A percentile compares a stretch with the other conserved stretches of the same genome.
These are phyloP conservation scores for Sporothrix sp. DNA, from an alignment of 2,329 filamentous ascomycete genomes.

Conservation along the genomic window DNA sequence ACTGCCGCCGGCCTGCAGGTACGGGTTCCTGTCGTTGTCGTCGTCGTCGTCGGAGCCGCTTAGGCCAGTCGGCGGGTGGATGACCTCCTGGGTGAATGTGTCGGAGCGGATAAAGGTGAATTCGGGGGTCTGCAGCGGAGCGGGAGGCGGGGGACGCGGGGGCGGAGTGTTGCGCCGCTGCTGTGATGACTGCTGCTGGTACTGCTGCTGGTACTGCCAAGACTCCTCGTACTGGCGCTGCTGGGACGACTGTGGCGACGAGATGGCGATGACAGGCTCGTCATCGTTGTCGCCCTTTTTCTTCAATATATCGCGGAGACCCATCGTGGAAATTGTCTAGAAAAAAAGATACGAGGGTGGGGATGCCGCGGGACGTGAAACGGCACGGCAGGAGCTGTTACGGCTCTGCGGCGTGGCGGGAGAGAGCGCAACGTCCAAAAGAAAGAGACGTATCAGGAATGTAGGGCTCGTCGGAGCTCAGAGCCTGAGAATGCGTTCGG, in stretches of 20 bases:
- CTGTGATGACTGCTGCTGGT: background rate
- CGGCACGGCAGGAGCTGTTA: constrained; percentile 3
- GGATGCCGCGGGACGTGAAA: background rate
- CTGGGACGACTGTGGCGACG: background rate
- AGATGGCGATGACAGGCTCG: background rate
- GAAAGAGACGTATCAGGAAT: too few species aligned
- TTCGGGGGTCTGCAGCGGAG: constrained; percentile 41
- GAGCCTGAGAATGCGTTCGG: too few species aligned
- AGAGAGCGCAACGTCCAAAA: too few species aligned
- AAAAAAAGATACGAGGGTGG: too few species aligned
- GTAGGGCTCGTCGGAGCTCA: too few species aligned
- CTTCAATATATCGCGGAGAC: constrained; percentile 11
- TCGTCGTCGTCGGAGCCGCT: constrained; percentile 18
- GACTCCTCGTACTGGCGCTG: background rate
- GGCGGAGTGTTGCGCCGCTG: background rate
- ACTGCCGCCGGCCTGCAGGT: constrained; percentile 18
- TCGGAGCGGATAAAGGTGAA: constrained; percentile 82
- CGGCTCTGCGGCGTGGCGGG: background rate
- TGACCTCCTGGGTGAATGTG: constrained; percentile 67
- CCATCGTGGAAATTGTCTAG: constrained; percentile 15
- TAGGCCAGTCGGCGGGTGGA: constrained; percentile 51
- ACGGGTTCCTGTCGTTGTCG: constrained; percentile 6
- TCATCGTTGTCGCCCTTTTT: constrained; percentile 12
- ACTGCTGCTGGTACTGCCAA: constrained; percentile 3
- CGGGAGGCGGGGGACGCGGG: constrained; percentile 25